A percentile compares a stretch with the other conserved stretches of the same genome.
These are phyloP conservation scores for Ophiostoma triangulosporum DNA, from an alignment of 2,329 filamentous ascomycete genomes.

Conservation along the genomic window DNA sequence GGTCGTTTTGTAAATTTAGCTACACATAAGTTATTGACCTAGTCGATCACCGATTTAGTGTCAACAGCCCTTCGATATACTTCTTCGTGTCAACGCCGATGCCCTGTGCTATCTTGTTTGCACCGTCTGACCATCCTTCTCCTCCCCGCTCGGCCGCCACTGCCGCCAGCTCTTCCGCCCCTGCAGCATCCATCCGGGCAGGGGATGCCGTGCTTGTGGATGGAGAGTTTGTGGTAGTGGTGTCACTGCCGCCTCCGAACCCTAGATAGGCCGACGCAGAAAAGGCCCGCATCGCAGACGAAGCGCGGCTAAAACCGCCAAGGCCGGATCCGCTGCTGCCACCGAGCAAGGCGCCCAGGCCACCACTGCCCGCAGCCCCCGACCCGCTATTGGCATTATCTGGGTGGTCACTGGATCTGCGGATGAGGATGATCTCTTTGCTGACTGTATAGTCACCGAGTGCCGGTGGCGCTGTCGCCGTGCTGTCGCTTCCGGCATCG, in stretches of 20 bases:
- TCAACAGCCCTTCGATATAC: conserved; percentile 62
- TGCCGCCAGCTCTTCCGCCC: conserved; percentile 19
- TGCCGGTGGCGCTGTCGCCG: not conserved
- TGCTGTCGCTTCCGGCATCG: conserved; percentile 3
- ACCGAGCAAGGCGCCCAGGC: conserved; percentile 9
- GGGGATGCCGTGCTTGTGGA: conserved; percentile 16
- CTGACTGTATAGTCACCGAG: conserved; percentile 18
- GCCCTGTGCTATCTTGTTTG: conserved; percentile 51
- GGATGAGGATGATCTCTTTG: conserved; percentile 50
- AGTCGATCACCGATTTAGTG: conserved; percentile 43
- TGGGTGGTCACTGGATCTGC: conserved; percentile 43
- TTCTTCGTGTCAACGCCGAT: conserved; percentile 64
- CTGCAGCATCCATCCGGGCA: conserved; percentile 20
- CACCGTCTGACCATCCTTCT: conserved; percentile 36
- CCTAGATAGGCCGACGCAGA: conserved; percentile 10
- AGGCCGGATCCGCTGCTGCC: not conserved
- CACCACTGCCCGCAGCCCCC: conserved; percentile 12
- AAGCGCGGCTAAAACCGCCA: conserved; percentile 23
- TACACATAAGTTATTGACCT: no score
- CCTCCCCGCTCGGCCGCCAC: conserved; percentile 13
- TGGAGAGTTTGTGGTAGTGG: not conserved
- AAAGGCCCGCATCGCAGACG: conserved; percentile 12
- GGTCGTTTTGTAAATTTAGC: no score
- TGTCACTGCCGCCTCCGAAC: not conserved
- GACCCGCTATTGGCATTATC: conserved; percentile 21